Base-by-base conservation (phyloP, 192 early-diverging fungal genomes). In the Thoreauomyces humboldtii region DNA sequence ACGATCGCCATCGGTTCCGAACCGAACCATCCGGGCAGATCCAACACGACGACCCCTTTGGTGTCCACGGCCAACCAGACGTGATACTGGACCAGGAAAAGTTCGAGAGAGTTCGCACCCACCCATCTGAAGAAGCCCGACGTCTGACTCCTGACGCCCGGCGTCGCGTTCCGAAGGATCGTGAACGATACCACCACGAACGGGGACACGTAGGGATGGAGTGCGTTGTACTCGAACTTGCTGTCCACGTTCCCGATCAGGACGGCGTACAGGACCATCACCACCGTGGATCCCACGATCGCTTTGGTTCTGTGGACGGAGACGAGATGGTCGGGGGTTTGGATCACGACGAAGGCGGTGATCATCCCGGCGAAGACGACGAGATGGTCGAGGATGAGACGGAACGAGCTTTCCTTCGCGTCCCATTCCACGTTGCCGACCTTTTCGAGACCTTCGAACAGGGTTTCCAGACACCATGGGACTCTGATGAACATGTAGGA, bases 61-160 rank as follows among this genome's bases (percentile, higher is more conserved):
- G 87, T 91, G 42, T 91, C 90, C 2, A 80, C 83, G 0, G 83
- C 90, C 41, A 91, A 67, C 80, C 87, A 91, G 56, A 90, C 72
- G 57, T 91, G 90, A 65, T 87, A 89, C 74, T 91, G 88, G 7
- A 87, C 83, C 67, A 91, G 85, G 58, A 89, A 91, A 25, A 85
- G 87, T 67, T 91, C 90, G 9, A 91, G 67, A 6, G 84, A 87
- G 58, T 82, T 83, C 27, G 73, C 74, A 3, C 88, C 90, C 29
- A 87, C 73, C 31, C 79, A 82, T 0, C 75, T 35, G 69, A 82
- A 88, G 36, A 82, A 79, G 0, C 67, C 42, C 37, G 81, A 86
- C 15, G 80, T 71, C 3, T 71, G 79, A n/a, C 74, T 68, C 6
- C 90, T 77, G 56, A 88, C 65, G 5, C 31, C 35, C 21, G 65